A percentile compares a stretch with the other conserved stretches of the same genome.
Conservation (phyloP, 352 stramenopile genomes). For the Pseudoperonospora humuli region DNA sequence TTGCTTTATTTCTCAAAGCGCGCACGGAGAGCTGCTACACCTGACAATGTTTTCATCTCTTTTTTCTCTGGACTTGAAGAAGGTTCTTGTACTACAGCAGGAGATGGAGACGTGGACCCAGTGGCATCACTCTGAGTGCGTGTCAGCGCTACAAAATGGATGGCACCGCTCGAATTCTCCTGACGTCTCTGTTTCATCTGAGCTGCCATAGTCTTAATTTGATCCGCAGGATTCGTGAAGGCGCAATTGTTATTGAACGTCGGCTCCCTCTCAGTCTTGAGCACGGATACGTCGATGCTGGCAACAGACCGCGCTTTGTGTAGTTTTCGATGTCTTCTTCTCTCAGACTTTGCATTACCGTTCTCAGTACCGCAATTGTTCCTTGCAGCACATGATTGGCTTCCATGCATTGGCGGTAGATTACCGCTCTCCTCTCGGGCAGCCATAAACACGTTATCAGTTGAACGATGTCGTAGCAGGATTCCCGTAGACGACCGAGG, state of each 20-base stretch:
- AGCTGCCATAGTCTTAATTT: slow-evolving; percentile 64
- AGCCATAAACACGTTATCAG: slow-evolving; percentile 26
- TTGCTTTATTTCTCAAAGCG: slow-evolving; percentile 49
- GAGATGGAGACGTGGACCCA: slow-evolving; percentile 5
- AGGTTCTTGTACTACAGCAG: slow-evolving; percentile 2
- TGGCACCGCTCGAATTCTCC: slow-evolving; percentile 15
- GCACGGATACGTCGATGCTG: slow-evolving; percentile 51
- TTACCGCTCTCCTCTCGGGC: slow-evolving; percentile 11
- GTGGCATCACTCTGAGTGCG: slow-evolving; percentile 22
- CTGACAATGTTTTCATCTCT: slow-evolving; percentile 25
- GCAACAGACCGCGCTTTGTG: slow-evolving; percentile 49
- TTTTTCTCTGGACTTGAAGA: slow-evolving; percentile 13
- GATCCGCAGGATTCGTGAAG: slow-evolving; percentile 22
- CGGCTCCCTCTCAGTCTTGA: slow-evolving; percentile 14
- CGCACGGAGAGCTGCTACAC: slow-evolving; percentile 62
- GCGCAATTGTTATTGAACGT: slow-evolving; percentile 10
- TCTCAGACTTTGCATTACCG: slow-evolving; percentile 14
- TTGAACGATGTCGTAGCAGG: slow-evolving; percentile 28
- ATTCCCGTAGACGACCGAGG: slow-evolving; percentile 15
- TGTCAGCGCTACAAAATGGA: slow-evolving; percentile 20
- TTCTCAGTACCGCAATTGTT: slow-evolving; percentile 13
- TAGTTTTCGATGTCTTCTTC: slow-evolving; percentile 25
- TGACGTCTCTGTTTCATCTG: slow-evolving; percentile 69
- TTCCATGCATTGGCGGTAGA: slow-evolving; percentile 17
- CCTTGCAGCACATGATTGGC: slow-evolving; percentile 4